Conservation (phyloP, 441 rosid species). For the Manihot esculenta region DNA sequence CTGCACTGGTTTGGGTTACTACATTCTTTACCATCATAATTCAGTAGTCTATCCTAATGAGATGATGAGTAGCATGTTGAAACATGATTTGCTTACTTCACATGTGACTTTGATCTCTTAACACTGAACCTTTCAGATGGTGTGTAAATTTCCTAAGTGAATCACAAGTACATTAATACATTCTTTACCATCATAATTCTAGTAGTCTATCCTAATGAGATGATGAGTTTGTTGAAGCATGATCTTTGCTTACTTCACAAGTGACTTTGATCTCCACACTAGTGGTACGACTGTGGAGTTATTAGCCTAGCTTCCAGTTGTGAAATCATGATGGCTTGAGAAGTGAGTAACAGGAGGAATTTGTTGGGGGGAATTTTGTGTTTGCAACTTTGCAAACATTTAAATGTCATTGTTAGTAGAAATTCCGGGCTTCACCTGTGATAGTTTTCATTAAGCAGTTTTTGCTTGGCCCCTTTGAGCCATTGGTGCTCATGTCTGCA, state of each 20-base stretch:
- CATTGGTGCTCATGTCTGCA: neutral
- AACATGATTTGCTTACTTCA: neutral
- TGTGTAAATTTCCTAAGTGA: neutral
- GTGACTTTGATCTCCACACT: neutral
- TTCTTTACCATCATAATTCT: neutral
- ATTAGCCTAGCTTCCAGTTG: neutral
- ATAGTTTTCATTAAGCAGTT: neutral
- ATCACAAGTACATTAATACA: neutral
- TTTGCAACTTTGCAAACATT: conserved; percentile 1
- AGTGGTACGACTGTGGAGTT: neutral
- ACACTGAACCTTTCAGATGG: neutral
- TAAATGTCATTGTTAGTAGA: neutral
- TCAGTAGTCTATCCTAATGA: conserved; percentile 3
- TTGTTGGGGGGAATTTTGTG: too few species aligned
- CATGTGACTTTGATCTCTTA: neutral
- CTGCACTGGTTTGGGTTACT: neutral
- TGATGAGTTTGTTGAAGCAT: conserved; percentile 3
- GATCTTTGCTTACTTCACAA: neutral
- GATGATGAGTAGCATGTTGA: conserved; percentile 9
- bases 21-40: neutral
- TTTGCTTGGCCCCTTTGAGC: neutral
- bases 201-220: conserved; percentile 3
- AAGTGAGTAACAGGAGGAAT: neutral
- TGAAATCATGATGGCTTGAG: conserved; percentile 4
- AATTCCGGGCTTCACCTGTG: neutral